phyloP scores from a whole-genome alignment of 108 stramenopile genomes.

The Discostella stelligeroides region DNA sequence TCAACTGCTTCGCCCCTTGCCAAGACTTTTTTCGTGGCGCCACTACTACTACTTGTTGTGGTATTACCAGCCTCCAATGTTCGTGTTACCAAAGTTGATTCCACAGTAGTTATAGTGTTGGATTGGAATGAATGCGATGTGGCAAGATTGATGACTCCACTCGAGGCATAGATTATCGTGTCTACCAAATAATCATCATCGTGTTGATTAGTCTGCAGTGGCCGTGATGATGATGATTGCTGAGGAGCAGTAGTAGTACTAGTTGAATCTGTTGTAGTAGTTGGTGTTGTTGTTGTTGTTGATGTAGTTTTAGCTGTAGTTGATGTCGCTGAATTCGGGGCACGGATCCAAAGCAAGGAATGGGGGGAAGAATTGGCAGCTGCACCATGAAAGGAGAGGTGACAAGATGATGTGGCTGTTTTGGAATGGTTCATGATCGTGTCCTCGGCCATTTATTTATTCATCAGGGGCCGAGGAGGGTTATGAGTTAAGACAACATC shows the following conservation, averaged over 20 bases:
- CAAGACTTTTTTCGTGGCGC: slow-evolving; percentile 16
- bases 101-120: slow-evolving; percentile 15
- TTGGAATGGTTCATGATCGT: too few relatives aligned
- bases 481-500: too few relatives aligned
- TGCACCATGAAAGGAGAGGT: slow-evolving; percentile 73
- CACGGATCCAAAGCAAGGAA: slow-evolving; percentile 58
- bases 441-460: too few relatives aligned
- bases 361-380: slow-evolving; percentile 72
- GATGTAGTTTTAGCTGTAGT: not conserved
- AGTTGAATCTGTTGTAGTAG: too few relatives aligned
- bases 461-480: too few relatives aligned
- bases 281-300: too few relatives aligned
- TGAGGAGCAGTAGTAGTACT: not conserved
- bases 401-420: slow-evolving; percentile 17
- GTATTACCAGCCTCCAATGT: slow-evolving; percentile 10
- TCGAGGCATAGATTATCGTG: slow-evolving; percentile 34
- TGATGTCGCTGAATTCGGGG: not conserved
- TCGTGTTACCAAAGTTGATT: slow-evolving; percentile 25
- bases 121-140: slow-evolving; percentile 4
- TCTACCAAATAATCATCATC: slow-evolving; percentile 3
- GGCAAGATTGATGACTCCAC: slow-evolving; percentile 28
- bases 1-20: slow-evolving; percentile 36
- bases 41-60: not conserved
- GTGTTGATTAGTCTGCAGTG: not conserved
- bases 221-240: not conserved